Evolutionary conservation across 345 rosid genomes (phyloP).

Genomic region (Bruguiera gymnorhiza): DNA sequence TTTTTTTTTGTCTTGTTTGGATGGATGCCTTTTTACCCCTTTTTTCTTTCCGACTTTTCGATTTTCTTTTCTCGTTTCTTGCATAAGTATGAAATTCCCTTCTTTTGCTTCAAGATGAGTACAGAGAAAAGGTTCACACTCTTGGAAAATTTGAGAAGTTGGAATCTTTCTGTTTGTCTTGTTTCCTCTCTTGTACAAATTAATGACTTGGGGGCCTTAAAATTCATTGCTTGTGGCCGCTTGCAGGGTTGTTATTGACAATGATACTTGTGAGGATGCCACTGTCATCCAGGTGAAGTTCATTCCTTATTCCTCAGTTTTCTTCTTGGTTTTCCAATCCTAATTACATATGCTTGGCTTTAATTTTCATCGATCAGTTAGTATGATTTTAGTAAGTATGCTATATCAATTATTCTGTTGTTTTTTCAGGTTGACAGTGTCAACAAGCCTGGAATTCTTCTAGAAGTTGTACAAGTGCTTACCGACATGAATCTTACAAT

Average conservation of each 20-base stretch:
- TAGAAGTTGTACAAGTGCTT: constrained; percentile 87
- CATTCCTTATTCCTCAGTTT: too few species aligned
- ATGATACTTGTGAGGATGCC: constrained; percentile 58
- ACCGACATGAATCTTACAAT: constrained; percentile 79
- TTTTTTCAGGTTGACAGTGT: constrained; percentile 66
- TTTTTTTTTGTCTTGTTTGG: too few species aligned
- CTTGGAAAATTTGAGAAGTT: constrained; percentile 11
- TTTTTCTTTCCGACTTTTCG: not conserved
- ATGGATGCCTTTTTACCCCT: too few species aligned
- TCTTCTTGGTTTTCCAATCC: not conserved
- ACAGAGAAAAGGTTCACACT: constrained; percentile 7
- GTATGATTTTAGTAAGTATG: not conserved
- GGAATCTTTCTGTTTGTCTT: not conserved
- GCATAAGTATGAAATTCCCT: not conserved
- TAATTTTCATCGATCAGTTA: not conserved
- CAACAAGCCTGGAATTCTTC: constrained; percentile 80
- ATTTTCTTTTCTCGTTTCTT: not conserved
- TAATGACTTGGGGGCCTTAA: not conserved
- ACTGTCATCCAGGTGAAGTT: constrained; percentile 64
- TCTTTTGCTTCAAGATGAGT: constrained; percentile 7
- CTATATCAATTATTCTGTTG: not conserved
- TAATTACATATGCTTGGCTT: not conserved
- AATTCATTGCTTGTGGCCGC: constrained; percentile 18
- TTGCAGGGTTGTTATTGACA: constrained; percentile 78
- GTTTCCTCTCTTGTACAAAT: not conserved